phyloP scores from a whole-genome alignment of 805 yeast species.

The Saturnispora gosingensis region DNA sequence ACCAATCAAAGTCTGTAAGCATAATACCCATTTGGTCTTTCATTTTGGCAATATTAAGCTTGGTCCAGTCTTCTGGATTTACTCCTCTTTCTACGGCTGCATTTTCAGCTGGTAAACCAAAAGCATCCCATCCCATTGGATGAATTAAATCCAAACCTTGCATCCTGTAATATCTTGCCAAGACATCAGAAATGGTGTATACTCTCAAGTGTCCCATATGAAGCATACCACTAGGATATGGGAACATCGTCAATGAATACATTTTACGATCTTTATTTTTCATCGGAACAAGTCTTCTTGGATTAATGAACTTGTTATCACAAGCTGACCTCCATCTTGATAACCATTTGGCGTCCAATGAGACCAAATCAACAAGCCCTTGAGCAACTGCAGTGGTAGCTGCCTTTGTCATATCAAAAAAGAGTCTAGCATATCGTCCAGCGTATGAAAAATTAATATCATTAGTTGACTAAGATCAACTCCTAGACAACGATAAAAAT shows the following conservation, averaged over 20 bases:
- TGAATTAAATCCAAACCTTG: slow-evolving; percentile 74
- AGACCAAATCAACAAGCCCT: slow-evolving; percentile 17
- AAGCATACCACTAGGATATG: slow-evolving; percentile 88
- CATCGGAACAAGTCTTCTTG: slow-evolving; percentile 17
- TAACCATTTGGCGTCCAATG: slow-evolving; percentile 47
- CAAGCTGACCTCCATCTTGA: slow-evolving; percentile 33
- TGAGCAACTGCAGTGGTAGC: slow-evolving; percentile 8
- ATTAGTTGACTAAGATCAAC: neutral
- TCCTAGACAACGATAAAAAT: neutral
- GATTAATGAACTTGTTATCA: slow-evolving; percentile 22
- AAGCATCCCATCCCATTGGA: slow-evolving; percentile 99
- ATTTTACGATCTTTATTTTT: slow-evolving; percentile 22
- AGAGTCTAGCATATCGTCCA: neutral
- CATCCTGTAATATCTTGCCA: slow-evolving; percentile 70
- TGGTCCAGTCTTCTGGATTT: slow-evolving; percentile 80
- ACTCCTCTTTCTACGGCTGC: slow-evolving; percentile 86
- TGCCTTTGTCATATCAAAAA: slow-evolving; percentile 2
- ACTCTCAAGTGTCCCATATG: slow-evolving; percentile 95
- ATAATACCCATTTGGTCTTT: slow-evolving; percentile 67
- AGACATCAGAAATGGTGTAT: slow-evolving; percentile 78
- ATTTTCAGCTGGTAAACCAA: slow-evolving; percentile 96
- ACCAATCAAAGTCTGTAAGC: slow-evolving; percentile 92
- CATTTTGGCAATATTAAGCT: slow-evolving; percentile 73
- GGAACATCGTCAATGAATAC: slow-evolving; percentile 82
- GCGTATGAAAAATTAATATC: neutral